Percentiles rank a stretch among this genome's conserved stretches.
Conservation (phyloP, 345 rosid species). For the Kernera saxatilis region DNA sequence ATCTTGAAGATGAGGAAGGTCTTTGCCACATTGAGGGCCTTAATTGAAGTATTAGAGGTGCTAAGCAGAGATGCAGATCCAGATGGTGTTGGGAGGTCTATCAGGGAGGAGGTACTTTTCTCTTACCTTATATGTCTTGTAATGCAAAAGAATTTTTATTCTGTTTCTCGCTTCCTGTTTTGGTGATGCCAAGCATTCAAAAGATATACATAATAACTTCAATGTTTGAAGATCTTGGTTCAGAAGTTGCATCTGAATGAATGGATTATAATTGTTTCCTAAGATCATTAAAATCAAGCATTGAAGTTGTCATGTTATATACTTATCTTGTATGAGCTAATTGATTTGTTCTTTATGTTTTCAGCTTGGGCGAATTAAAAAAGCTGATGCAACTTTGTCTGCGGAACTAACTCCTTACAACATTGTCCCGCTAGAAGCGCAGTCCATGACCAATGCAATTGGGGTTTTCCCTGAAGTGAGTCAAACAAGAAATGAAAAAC, state of each 20-base stretch:
- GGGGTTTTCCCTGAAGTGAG: conserved; percentile 90
- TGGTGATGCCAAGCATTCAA: conserved; percentile 4
- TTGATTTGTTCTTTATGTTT: conserved; percentile 24
- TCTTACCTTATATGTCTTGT: not conserved
- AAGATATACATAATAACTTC: not conserved
- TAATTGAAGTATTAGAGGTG: conserved; percentile 83
- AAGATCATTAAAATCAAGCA: not conserved
- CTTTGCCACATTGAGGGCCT: conserved; percentile 78
- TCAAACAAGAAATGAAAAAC: conserved; percentile 13
- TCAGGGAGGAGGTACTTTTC: conserved; percentile 73
- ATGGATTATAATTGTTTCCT: not conserved
- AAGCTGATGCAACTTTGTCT: conserved; percentile 50
- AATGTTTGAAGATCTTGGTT: not conserved
- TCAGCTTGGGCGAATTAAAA: conserved; percentile 70
- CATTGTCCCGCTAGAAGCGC: conserved; percentile 88
- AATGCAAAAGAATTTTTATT: not conserved
- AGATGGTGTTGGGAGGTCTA: conserved; percentile 73
- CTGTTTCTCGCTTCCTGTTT: not conserved
- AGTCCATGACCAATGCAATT: conserved; percentile 76
- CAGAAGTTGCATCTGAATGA: conserved; percentile 4
- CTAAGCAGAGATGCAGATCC: conserved; percentile 91
- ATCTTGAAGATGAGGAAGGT: conserved; percentile 70
- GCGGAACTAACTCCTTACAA: conserved; percentile 88
- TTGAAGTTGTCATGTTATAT: conserved; percentile 4
- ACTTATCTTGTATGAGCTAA: conserved; percentile 5